Evolutionary conservation across 2,329 filamentous ascomycete genomes (phyloP), one percentile per base, ranked within the genome.

Genomic region (Cytospora piceicola): DNA sequence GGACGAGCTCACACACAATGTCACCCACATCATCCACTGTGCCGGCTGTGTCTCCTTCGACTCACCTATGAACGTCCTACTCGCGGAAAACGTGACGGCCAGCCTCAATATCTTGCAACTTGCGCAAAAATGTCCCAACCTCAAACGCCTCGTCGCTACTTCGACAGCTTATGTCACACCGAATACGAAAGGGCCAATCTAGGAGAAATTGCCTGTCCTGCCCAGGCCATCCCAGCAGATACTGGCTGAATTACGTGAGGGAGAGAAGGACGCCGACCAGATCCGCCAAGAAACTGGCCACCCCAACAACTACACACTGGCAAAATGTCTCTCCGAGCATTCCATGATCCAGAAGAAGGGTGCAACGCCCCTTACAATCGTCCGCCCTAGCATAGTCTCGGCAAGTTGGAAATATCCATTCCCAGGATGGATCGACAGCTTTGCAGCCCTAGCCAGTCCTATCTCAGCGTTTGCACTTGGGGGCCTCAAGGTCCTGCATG

Each of bases 371-470:
- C 11, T 68, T 12, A 68, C 64, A 17, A 68, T 68, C 11, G 62
- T 69, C 11, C 68, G 68, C 1, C 68, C 68, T 3, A 69, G 68
- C 29, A 69, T 69, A 17, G 68, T 69, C 12, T 68, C 63, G 2
- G 64, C 64, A 8, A 66, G 66, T 36, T 61, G 53, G 29, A 17
- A 29, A 4, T 58, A 69, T 20, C 68, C 67, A 5, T 63, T 62
- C 17, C 66, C 68, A 1, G 68, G 68, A 8, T 69, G 66, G 67
- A 69, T 69, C 2, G 68, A 68, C 32, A 69, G 68, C 39, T 66
- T 55, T 20, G 67, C 68, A 7, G 68, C 68, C 14, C 54, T 69
- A 2, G 64, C 61, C 15, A 64, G 66, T 8, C 64, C 67, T 17
- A 42, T 67, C 4, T 63, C 58, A 42, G 64, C 64, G 29, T 68